phyloP scores from a whole-genome alignment of 1,284 basidiomycete genomes.

The Trichosporon sp. region DNA sequence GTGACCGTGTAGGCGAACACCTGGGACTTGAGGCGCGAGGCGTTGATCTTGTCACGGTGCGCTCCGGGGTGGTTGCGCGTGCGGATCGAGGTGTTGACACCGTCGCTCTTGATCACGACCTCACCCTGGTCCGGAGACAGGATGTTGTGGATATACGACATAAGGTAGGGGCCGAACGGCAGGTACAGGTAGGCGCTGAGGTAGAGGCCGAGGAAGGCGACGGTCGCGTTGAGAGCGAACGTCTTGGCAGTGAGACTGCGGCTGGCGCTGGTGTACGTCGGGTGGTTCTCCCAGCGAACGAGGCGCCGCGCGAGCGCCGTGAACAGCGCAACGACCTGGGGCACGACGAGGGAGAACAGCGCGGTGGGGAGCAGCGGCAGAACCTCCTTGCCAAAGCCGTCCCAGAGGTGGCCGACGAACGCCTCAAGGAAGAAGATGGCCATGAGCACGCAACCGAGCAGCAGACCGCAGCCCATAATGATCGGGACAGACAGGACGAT shows the following conservation, averaged over 20 bases:
- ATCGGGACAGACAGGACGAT: constrained; percentile 76
- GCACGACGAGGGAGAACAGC: constrained; percentile 79
- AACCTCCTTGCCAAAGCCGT: constrained; percentile 77
- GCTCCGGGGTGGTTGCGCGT: constrained; percentile 2
- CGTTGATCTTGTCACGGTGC: constrained; percentile 54
- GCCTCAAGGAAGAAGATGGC: constrained; percentile 84
- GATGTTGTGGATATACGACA: constrained; percentile 62
- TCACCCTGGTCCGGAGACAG: constrained; percentile 42
- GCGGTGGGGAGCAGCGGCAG: constrained; percentile 82
- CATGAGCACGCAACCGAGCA: constrained; percentile 72
- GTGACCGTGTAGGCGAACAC: constrained; percentile 93
- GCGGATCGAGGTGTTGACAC: not conserved
- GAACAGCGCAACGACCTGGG: constrained; percentile 78
- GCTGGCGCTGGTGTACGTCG: constrained; percentile 73
- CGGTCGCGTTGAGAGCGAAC: constrained; percentile 69
- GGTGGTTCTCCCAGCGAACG: constrained; percentile 90
- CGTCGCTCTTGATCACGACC: constrained; percentile 7
- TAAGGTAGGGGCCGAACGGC: constrained; percentile 82
- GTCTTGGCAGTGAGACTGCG: constrained; percentile 86
- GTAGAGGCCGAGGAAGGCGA: constrained; percentile 81
- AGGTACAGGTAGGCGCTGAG: constrained; percentile 84
- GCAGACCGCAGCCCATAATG: constrained; percentile 71
- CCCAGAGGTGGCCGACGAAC: constrained; percentile 80
- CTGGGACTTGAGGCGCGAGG: constrained; percentile 77
- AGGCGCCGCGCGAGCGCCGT: constrained; percentile 69